Evolutionary conservation across 192 early-diverging fungal genomes (phyloP).

Genomic region (Rhizophagus sp.): DNA sequence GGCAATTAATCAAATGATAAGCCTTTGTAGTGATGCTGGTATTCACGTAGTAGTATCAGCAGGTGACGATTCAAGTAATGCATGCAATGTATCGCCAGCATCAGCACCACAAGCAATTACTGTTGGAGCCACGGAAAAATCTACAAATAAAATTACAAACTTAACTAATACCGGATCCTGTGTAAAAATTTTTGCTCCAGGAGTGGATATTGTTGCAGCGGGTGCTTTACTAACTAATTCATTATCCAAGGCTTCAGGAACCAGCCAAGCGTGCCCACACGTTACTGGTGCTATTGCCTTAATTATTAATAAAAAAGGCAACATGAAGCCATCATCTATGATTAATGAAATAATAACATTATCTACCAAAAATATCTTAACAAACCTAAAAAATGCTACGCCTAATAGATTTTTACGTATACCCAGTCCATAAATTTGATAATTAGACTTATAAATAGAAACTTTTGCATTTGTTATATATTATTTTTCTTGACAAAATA

Average conservation of each 20-base stretch:
- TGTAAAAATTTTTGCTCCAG: slow-evolving; percentile 93
- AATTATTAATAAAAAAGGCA: slow-evolving; percentile 2
- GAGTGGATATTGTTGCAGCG: slow-evolving; percentile 25
- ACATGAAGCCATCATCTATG: not conserved
- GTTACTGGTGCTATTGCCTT: slow-evolving; percentile 56
- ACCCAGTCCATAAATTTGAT: not conserved
- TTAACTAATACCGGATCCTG: slow-evolving; percentile 89
- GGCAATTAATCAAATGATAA: slow-evolving; percentile 31
- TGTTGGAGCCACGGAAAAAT: slow-evolving; percentile 77
- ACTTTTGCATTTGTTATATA: too few species aligned
- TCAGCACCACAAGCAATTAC: slow-evolving; percentile 63
- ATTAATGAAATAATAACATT: not conserved
- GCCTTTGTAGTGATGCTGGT: slow-evolving; percentile 42
- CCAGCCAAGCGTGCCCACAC: slow-evolving; percentile 63
- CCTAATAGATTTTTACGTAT: slow-evolving; percentile 29
- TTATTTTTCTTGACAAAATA: too few species aligned
- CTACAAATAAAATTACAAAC: slow-evolving; percentile 69
- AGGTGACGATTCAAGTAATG: slow-evolving; percentile 61
- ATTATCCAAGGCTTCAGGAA: slow-evolving; percentile 50
- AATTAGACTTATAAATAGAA: too few species aligned
- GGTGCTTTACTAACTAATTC: not conserved
- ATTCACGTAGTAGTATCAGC: slow-evolving; percentile 58
- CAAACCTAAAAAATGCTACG: not conserved
- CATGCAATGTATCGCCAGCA: slow-evolving; percentile 49
- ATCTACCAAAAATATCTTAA: not conserved